Percentiles rank a stretch among this genome's conserved stretches.
These are phyloP conservation scores for Verticillium albo-atrum DNA, from an alignment of 2,329 filamentous ascomycete species.

Conservation along the genomic window DNA sequence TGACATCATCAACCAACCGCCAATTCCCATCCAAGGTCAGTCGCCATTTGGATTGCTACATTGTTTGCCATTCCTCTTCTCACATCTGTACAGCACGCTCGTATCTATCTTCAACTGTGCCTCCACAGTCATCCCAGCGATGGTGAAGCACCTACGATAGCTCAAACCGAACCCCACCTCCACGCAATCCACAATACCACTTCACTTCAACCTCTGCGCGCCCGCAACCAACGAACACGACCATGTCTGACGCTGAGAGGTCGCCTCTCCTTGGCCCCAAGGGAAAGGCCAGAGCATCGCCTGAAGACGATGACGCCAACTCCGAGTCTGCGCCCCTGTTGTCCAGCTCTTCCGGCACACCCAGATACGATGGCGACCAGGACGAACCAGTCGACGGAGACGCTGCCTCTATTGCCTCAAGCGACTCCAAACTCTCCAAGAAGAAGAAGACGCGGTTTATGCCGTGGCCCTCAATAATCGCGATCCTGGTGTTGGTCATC, in stretches of 20 bases:
- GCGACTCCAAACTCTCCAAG: slow-evolving; percentile 13
- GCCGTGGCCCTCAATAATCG: slow-evolving; percentile 75
- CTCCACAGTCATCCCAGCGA: background rate
- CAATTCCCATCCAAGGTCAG: slow-evolving; percentile 1
- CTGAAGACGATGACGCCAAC: slow-evolving; percentile 18
- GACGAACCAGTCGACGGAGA: slow-evolving; percentile 20
- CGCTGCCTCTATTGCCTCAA: slow-evolving; percentile 12
- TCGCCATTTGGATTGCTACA: background rate
- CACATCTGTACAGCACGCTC: background rate
- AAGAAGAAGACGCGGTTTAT: slow-evolving; percentile 33
- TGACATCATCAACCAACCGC: slow-evolving; percentile 13
- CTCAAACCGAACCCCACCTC: background rate
- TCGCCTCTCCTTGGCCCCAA: slow-evolving; percentile 38
- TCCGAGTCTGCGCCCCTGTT: slow-evolving; percentile 51
- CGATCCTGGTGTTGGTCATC: slow-evolving; percentile 61
- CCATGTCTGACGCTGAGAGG: slow-evolving; percentile 41
- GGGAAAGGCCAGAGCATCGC: slow-evolving; percentile 18
- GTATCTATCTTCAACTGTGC: background rate
- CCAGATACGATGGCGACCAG: slow-evolving; percentile 33
- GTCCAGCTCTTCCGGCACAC: slow-evolving; percentile 27
- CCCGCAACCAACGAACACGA: background rate
- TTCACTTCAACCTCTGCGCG: background rate
- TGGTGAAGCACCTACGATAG: background rate
- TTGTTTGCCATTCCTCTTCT: too few relatives aligned
- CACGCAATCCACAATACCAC: background rate